A percentile compares a stretch with the other conserved stretches of the same genome.
These are phyloP conservation scores for Starmerella stellata DNA, from an alignment of 805 yeast genomes.

Conservation along the genomic window DNA sequence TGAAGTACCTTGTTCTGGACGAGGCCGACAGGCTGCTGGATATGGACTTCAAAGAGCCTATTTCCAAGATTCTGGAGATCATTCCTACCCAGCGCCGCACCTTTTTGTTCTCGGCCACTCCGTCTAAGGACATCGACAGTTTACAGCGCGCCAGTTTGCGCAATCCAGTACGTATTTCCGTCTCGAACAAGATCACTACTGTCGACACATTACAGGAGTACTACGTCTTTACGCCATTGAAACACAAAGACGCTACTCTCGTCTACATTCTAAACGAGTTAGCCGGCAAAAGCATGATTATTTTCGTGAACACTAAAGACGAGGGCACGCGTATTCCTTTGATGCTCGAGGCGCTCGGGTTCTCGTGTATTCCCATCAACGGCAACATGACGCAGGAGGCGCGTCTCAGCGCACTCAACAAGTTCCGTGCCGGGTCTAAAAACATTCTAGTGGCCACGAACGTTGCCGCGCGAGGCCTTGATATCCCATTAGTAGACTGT, in stretches of 20 bases:
- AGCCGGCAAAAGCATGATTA: conserved; percentile 69
- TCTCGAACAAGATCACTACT: conserved; percentile 72
- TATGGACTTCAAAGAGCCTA: conserved; percentile 90
- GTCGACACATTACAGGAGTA: conserved; percentile 86
- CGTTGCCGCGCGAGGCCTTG: conserved; percentile 94
- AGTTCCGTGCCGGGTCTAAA: conserved; percentile 33
- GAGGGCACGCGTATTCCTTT: conserved; percentile 83
- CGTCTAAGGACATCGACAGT: conserved; percentile 88
- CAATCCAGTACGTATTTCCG: conserved; percentile 82
- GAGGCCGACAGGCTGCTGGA: conserved; percentile 93
- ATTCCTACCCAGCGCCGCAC: conserved; percentile 69
- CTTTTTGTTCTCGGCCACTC: conserved; percentile 85
- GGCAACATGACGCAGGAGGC: conserved; percentile 90
- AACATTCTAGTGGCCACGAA: conserved; percentile 77
- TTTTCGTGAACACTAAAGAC: conserved; percentile 87
- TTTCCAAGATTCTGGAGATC: conserved; percentile 65
- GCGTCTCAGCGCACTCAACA: conserved; percentile 52
- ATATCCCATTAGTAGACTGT: conserved; percentile 82
- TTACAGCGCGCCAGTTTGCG: conserved; percentile 79
- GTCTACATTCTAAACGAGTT: conserved; percentile 68
- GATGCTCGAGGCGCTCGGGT: conserved; percentile 61
- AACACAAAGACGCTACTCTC: conserved; percentile 73
- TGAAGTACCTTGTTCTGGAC: conserved; percentile 79
- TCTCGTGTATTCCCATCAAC: conserved; percentile 79
- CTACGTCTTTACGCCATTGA: conserved; percentile 79